These are phyloP conservation scores for Aciculosporium take DNA, from an alignment of 2,329 filamentous ascomycete species.

Conservation along the genomic window DNA sequence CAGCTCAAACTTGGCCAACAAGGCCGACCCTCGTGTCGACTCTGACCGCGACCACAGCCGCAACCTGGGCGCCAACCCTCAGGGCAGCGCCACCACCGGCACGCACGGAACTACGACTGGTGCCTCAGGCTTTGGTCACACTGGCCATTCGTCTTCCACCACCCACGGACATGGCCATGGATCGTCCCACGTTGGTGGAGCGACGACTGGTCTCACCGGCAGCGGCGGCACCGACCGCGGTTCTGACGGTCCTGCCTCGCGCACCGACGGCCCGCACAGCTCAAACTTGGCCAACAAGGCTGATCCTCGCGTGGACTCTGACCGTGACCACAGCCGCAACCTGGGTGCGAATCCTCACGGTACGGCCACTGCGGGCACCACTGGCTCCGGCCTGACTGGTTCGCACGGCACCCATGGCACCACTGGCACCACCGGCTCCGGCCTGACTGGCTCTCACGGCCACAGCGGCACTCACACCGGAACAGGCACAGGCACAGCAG, in stretches of 20 bases:
- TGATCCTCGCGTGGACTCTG: slow-evolving; percentile 40
- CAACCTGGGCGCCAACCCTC: slow-evolving; percentile 20
- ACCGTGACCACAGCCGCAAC: slow-evolving; percentile 28
- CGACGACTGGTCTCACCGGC: not conserved
- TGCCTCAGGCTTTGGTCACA: not conserved
- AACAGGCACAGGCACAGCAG: slow-evolving; percentile 18
- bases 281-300: slow-evolving; percentile 33
- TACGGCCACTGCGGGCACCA: not conserved
- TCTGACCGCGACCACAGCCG: slow-evolving; percentile 31
- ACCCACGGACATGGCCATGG: no score
- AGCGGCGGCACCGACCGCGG: slow-evolving; percentile 5
- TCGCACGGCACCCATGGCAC: slow-evolving; percentile 5
- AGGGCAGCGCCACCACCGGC: slow-evolving; percentile 10
- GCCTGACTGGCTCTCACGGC: not conserved
- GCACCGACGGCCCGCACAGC: slow-evolving; percentile 30
- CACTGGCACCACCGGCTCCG: not conserved
- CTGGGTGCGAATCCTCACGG: slow-evolving; percentile 19
- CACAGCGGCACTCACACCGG: not conserved
- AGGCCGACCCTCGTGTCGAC: slow-evolving; percentile 39
- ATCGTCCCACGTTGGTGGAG: not conserved
- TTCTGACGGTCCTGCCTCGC: slow-evolving; percentile 11
- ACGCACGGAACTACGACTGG: slow-evolving; percentile 3
- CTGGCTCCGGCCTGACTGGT: slow-evolving; percentile 9
- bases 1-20: slow-evolving; percentile 32
- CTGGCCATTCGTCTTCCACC: not conserved